These are phyloP conservation scores for Xylaria sp. DNA, from an alignment of 2,329 filamentous ascomycete genomes.

Conservation along the genomic window DNA sequence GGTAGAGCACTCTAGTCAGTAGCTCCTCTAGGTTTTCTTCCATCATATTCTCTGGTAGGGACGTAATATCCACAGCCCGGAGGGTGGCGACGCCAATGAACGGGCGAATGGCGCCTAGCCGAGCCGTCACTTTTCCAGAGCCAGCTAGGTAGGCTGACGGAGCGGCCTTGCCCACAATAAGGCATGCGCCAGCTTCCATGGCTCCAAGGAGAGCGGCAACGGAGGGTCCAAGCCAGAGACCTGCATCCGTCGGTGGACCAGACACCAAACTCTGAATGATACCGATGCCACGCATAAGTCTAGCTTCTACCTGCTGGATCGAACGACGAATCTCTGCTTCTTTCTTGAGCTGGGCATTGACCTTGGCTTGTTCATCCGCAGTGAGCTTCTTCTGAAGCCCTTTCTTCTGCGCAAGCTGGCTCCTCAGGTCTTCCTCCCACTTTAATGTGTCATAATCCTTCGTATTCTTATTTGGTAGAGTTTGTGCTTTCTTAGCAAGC, in stretches of 20 bases:
- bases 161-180: slow-evolving; percentile 81
- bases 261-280: slow-evolving; percentile 82
- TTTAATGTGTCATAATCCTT: slow-evolving; percentile 96
- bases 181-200: slow-evolving; percentile 79
- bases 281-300: slow-evolving; percentile 80
- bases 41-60: slow-evolving; percentile 73
- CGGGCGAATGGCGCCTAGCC: slow-evolving; percentile 75
- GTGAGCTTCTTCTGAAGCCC: slow-evolving; percentile 90
- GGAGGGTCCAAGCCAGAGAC: slow-evolving; percentile 85
- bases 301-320: slow-evolving; percentile 72
- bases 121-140: slow-evolving; percentile 72
- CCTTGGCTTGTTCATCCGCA: slow-evolving; percentile 84
- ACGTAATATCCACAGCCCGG: slow-evolving; percentile 74
- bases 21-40: slow-evolving; percentile 84
- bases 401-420: slow-evolving; percentile 90
- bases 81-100: slow-evolving; percentile 90
- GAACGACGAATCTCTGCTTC: slow-evolving; percentile 78
- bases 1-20: slow-evolving; percentile 86
- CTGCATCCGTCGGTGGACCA: slow-evolving; percentile 87
- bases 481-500: slow-evolving; percentile 77
- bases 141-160: slow-evolving; percentile 81
- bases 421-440: slow-evolving; percentile 92
- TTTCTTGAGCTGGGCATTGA: slow-evolving; percentile 88
- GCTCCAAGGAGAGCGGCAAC: slow-evolving; percentile 74
- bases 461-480: slow-evolving; percentile 80